Evolutionary conservation across 208 protist species (phyloP).

Genomic region (Leishmania major): DNA sequence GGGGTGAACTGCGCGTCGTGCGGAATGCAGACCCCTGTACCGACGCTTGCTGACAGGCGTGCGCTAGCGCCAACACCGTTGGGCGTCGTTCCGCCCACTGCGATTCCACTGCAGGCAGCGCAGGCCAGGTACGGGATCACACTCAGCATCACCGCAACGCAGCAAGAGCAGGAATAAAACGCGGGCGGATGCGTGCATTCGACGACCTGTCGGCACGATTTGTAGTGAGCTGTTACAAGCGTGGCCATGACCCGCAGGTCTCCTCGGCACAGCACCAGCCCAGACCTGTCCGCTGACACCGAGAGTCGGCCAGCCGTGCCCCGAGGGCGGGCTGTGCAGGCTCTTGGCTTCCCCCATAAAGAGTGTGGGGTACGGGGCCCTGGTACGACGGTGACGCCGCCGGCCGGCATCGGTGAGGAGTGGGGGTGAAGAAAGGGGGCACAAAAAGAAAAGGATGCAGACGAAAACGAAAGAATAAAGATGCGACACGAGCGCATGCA

Average conservation of each 20-base stretch:
- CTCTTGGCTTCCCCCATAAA: not conserved
- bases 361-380: not conserved
- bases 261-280: not conserved
- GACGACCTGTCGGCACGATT: not conserved
- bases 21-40: too few species aligned
- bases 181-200: not conserved
- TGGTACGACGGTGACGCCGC: too few species aligned
- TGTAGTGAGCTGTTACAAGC: not conserved
- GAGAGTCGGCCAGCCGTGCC: not conserved
- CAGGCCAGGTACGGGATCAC: not conserved
- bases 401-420: too few species aligned
- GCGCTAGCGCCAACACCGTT: not conserved
- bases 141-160: not conserved
- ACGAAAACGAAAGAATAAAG: not conserved
- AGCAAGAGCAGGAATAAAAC: not conserved
- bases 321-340: not conserved
- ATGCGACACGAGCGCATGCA: not conserved
- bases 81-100: not conserved
- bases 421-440: too few species aligned
- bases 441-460: too few species aligned
- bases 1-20: too few species aligned
- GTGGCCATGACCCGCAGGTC: not conserved
- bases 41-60: too few species aligned
- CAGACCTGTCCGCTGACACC: not conserved
- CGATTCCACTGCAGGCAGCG: not conserved